A percentile compares a stretch with the other conserved stretches of the same genome.
Conservation (phyloP, 495 filamentous ascomycete species). For the Gamarada debralockiae region DNA sequence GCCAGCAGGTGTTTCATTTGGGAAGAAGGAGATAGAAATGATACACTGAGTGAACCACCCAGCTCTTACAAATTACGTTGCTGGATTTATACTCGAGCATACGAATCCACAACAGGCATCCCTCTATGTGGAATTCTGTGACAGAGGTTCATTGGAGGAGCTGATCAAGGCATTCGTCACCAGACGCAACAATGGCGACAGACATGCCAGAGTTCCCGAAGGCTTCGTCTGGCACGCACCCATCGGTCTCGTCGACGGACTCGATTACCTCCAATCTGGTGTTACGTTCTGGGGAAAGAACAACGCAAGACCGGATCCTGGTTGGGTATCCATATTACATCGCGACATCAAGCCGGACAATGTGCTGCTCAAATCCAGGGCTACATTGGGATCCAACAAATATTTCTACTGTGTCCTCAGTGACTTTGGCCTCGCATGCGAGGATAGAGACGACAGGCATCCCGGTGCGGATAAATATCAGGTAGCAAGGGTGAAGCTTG, state of each 20-base stretch:
- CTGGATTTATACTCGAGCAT: constrained; percentile 7
- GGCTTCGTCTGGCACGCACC: constrained; percentile 31
- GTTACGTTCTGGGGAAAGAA: background rate
- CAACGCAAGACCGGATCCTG: background rate
- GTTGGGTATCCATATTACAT: constrained; percentile 26
- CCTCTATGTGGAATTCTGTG: constrained; percentile 28
- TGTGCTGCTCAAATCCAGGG: constrained; percentile 22
- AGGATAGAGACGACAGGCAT: constrained; percentile 5
- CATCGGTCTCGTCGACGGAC: constrained; percentile 24
- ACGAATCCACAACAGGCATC: constrained; percentile 1
- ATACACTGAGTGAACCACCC: constrained; percentile 16
- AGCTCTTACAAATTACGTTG: constrained; percentile 16
- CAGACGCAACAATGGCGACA: background rate
- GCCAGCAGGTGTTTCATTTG: background rate
- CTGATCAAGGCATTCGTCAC: constrained; percentile 6
- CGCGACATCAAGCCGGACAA: constrained; percentile 32
- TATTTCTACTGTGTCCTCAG: constrained; percentile 28
- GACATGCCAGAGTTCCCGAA: constrained; percentile 17
- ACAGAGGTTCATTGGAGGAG: constrained; percentile 19
- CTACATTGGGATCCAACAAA: constrained; percentile 1
- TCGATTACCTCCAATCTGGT: constrained; percentile 27
- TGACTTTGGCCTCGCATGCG: constrained; percentile 30
- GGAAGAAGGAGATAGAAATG: constrained; percentile 23
- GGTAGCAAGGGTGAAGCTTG: background rate
- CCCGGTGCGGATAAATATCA: constrained; percentile 1